Evolutionary conservation across 2,329 filamentous ascomycete species (phyloP).

Genomic region (Venturiaceae sp.): DNA sequence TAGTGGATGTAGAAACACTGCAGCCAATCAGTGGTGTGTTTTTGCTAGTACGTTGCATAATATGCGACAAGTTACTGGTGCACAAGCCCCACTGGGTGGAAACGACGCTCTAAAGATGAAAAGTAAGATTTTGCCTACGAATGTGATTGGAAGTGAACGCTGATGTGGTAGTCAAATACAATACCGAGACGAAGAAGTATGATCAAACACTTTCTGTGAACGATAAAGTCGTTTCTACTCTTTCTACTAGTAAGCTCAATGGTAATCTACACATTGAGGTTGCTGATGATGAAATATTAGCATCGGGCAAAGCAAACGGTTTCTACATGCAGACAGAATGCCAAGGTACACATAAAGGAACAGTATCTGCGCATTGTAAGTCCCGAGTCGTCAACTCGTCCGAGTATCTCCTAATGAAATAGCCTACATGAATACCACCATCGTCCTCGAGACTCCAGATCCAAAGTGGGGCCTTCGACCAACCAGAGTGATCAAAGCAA

Average conservation of each 20-base stretch:
- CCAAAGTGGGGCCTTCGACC: neutral
- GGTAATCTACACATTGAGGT: neutral
- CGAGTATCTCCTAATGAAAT: neutral
- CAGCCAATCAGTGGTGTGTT: conserved; percentile 1
- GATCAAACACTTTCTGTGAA: conserved; percentile 1
- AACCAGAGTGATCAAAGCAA: neutral
- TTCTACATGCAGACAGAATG: conserved; percentile 6
- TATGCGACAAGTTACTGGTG: neutral
- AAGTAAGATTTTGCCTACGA: neutral
- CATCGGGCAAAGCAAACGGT: neutral
- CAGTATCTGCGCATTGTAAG: conserved; percentile 3
- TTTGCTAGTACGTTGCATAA: conserved; percentile 5
- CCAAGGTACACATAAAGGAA: conserved; percentile 1
- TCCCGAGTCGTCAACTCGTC: neutral
- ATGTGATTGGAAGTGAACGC: neutral
- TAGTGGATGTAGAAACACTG: neutral
- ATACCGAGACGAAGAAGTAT: neutral
- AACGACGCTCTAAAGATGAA: neutral
- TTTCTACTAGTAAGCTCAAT: neutral
- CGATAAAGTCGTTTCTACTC: conserved; percentile 1
- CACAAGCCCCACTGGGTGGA: neutral
- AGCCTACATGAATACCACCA: neutral
- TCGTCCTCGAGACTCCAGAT: neutral
- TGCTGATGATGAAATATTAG: neutral
- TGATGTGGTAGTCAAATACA: neutral